phyloP scores from a whole-genome alignment of 192 early-diverging fungal genomes.

The Thamnidium elegans region DNA sequence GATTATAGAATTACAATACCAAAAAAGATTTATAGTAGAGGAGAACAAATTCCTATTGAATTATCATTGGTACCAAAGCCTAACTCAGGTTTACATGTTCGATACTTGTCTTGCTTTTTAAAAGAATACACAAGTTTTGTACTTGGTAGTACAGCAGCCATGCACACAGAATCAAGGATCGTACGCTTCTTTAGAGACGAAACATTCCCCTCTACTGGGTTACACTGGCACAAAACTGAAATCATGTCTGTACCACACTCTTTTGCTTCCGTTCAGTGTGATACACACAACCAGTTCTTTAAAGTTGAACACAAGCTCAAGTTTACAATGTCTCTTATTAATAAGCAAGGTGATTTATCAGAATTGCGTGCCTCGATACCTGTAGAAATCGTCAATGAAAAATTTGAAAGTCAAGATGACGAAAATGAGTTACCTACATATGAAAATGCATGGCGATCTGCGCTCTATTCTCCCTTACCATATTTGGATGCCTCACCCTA shows the following conservation, averaged over 20 bases:
- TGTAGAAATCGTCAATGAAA: slow-evolving; percentile 23
- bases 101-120: slow-evolving; percentile 44
- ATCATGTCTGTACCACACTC: slow-evolving; percentile 26
- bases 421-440: slow-evolving; percentile 34
- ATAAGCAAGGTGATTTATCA: slow-evolving; percentile 26
- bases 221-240: slow-evolving; percentile 26
- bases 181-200: slow-evolving; percentile 22
- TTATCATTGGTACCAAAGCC: slow-evolving; percentile 46
- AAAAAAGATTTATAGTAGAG: slow-evolving; percentile 44
- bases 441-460: slow-evolving; percentile 31
- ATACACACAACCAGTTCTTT: slow-evolving; percentile 31
- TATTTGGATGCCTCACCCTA: background rate
- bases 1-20: slow-evolving; percentile 54
- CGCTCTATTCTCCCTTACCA: slow-evolving; percentile 20
- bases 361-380: slow-evolving; percentile 37
- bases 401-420: slow-evolving; percentile 13
- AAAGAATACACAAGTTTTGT: slow-evolving; percentile 56
- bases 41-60: slow-evolving; percentile 47
- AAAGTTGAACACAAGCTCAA: slow-evolving; percentile 36
- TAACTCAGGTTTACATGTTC: slow-evolving; percentile 44
- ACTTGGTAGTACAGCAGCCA: slow-evolving; percentile 9
- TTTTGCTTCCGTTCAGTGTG: slow-evolving; percentile 18
- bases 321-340: slow-evolving; percentile 29
- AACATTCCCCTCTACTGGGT: background rate
- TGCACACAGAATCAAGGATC: slow-evolving; percentile 32